Evolutionary conservation across 1,284 basidiomycete species (phyloP).

Genomic region (Chiua sp.): DNA sequence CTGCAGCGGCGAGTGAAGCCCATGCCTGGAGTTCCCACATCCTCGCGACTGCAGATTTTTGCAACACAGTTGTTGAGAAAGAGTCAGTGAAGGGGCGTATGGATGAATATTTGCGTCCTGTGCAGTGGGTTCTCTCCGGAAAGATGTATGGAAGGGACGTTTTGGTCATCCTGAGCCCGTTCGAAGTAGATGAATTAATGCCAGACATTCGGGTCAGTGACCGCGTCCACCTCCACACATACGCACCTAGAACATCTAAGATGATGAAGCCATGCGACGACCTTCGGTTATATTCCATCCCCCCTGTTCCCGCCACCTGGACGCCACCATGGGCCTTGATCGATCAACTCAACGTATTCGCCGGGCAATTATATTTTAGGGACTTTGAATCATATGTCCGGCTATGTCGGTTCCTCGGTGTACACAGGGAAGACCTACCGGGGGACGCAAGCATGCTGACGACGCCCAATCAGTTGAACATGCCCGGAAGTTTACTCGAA

Average conservation of each 20-base stretch:
- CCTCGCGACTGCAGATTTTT: constrained; percentile 34
- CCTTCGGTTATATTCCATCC: constrained; percentile 41
- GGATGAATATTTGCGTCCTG: constrained; percentile 43
- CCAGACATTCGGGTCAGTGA: constrained; percentile 39
- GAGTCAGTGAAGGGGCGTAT: neutral
- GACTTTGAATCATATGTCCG: neutral
- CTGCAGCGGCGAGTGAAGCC: neutral
- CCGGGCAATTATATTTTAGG: neutral
- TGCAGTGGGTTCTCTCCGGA: constrained; percentile 46
- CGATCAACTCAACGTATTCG: constrained; percentile 35
- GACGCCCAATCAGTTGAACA: too few species aligned
- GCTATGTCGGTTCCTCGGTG: neutral
- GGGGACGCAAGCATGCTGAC: too few species aligned
- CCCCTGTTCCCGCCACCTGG: constrained; percentile 14
- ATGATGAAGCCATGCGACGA: constrained; percentile 43
- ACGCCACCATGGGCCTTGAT: neutral
- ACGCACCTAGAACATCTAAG: constrained; percentile 42
- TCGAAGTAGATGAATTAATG: constrained; percentile 46
- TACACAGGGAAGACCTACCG: neutral
- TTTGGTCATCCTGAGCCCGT: constrained; percentile 47
- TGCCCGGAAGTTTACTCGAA: too few species aligned
- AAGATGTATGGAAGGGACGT: neutral
- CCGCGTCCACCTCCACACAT: constrained; percentile 45
- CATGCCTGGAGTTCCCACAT: constrained; percentile 19
- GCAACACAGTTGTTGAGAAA: too few species aligned